Evolutionary conservation across 148 eudicot genomes (phyloP), one percentile per base, ranked within the genome.

Genomic region (Nepenthes mirabilis): DNA sequence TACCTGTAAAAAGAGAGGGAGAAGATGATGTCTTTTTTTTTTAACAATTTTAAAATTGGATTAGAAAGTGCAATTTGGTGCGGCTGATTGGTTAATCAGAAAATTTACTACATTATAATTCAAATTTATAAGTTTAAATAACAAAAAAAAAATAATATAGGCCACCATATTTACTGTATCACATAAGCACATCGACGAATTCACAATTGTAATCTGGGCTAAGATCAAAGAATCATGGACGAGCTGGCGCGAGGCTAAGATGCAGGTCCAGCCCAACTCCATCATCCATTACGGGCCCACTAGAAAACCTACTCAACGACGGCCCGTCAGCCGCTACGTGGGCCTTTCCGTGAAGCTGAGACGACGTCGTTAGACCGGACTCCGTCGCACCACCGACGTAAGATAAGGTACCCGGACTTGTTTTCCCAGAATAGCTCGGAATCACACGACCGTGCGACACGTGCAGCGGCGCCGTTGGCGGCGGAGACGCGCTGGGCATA

Each of bases 241-340:
- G 74, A 23, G 85, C 75, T 52, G 87, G 85, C 2, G 83, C 85
- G 9, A 88, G 83, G 71, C 95, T 80, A 1, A 88, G 88, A 61
- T 88, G 95, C 77, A 88, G 79, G 74, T 88, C 91, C 57, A 84
- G 63, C 65, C 88, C 95, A 47, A 77, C 67, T 9, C 74, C 67
- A 35, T 83, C 95, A 56, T 82, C 91, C 56, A 72, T 72, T 14
- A 68, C 66, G 43, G 85, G 80, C 80, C 88, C 96, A 60, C 59
- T 61, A 34, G 82, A 73, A 64, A 81, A 83, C 74, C 90, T 77
- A 60, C 87, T 83, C 74, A 83, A 66, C 2, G 94, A 83, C 14
- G 93, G 5, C 59, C 6, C 34, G 34, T 6, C 36, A 23, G 6
- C 58, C 11, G 1, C 34, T 79, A 79, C 75, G 80, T 64, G 71